Conservation (phyloP, 805 yeast genomes). For the Yamadazyma takamatsuzukensis region DNA sequence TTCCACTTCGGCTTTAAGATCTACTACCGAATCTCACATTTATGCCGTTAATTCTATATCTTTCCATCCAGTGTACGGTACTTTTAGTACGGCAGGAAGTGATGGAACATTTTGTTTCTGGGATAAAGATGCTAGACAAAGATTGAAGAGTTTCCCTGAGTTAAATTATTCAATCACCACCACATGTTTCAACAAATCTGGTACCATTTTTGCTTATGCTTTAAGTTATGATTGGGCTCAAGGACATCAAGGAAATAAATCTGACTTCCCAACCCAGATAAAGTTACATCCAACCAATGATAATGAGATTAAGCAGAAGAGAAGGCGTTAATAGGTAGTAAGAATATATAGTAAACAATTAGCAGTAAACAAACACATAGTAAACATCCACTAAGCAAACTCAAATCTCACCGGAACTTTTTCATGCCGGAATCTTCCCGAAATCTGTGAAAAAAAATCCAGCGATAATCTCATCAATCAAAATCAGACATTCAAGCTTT, state of each 20-base stretch:
- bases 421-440: too few relatives aligned
- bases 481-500: too few relatives aligned
- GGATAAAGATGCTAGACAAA: constrained; percentile 90
- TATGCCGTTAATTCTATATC: constrained; percentile 76
- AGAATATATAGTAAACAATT: too few relatives aligned
- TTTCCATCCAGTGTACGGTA: constrained; percentile 88
- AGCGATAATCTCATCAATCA: too few relatives aligned
- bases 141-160: constrained; percentile 76
- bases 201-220: constrained; percentile 86
- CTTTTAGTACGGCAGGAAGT: constrained; percentile 90
- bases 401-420: too few relatives aligned
- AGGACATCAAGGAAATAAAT: constrained; percentile 75
- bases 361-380: too few relatives aligned
- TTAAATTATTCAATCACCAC: constrained; percentile 68
- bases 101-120: constrained; percentile 94
- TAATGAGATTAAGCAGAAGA: constrained; percentile 72
- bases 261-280: constrained; percentile 69
- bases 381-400: too few relatives aligned
- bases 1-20: constrained; percentile 21
- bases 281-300: constrained; percentile 83
- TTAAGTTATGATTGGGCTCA: constrained; percentile 94
- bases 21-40: constrained; percentile 53
- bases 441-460: too few relatives aligned
- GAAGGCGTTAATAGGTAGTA: too few relatives aligned
- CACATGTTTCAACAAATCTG: constrained; percentile 77